Evolutionary conservation across 345 rosid species (phyloP).

Genomic region (Acer yangbiense): DNA sequence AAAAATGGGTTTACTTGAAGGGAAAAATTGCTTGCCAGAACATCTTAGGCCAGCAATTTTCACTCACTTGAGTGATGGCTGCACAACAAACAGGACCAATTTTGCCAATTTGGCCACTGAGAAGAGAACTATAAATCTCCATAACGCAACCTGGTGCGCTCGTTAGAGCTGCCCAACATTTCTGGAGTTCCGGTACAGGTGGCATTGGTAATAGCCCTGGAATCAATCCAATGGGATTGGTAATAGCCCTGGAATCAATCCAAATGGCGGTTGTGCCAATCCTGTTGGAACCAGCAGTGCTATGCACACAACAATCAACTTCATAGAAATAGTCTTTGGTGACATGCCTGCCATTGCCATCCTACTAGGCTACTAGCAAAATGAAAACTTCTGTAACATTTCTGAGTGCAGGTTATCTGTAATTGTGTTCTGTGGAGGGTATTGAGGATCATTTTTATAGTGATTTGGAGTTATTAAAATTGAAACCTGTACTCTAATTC

Average conservation of each 20-base stretch:
- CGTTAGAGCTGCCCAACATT: slow-evolving; percentile 5
- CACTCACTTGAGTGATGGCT: not conserved
- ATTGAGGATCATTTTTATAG: too few species aligned
- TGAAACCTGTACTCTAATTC: too few species aligned
- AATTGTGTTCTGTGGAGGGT: not conserved
- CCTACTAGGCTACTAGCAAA: too few species aligned
- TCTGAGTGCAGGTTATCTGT: not conserved
- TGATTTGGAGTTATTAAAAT: too few species aligned
- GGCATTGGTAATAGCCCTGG: too few species aligned
- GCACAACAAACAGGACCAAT: slow-evolving; percentile 15
- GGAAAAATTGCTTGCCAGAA: not conserved
- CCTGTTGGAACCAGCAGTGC: not conserved
- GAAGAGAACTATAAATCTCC: not conserved
- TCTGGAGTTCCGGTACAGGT: not conserved
- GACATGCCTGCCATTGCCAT: not conserved
- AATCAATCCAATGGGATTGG: too few species aligned
- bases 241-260: too few species aligned
- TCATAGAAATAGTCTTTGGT: not conserved
- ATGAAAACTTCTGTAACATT: not conserved
- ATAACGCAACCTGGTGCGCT: slow-evolving; percentile 5
- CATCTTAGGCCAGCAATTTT: slow-evolving; percentile 18
- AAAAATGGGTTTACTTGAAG: not conserved
- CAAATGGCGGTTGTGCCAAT: not conserved
- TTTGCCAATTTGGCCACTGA: slow-evolving; percentile 2
- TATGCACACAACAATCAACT: not conserved